These are phyloP conservation scores for Paecilomyces dactylethromorphus DNA, from an alignment of 2,329 filamentous ascomycete species.

Conservation along the genomic window DNA sequence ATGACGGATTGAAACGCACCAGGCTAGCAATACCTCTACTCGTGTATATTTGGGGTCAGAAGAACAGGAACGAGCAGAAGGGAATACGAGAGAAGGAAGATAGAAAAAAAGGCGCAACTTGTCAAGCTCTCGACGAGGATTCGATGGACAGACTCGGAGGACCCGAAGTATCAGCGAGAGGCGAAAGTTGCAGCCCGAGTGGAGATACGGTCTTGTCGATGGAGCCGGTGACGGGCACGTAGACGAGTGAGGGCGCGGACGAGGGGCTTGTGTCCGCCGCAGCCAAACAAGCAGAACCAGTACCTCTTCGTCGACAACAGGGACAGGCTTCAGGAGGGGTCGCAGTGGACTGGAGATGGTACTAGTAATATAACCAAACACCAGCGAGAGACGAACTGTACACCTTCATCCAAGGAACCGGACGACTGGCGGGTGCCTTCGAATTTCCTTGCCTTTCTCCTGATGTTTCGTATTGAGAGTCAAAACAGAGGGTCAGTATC, in stretches of 20 bases:
- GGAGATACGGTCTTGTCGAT: conserved; percentile 1
- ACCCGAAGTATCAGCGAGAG: conserved; percentile 1
- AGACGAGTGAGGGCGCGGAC: neutral
- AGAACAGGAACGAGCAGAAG: neutral
- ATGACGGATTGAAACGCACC: neutral
- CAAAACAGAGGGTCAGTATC: neutral
- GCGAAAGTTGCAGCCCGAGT: conserved; percentile 1
- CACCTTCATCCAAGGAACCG: neutral
- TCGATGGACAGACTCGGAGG: neutral
- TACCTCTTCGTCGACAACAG: neutral
- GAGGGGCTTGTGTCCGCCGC: neutral
- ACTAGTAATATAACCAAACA: neutral
- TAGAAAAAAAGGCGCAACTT: conserved; percentile 11
- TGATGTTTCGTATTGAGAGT: neutral
- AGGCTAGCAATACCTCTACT: neutral
- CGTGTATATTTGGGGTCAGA: neutral
- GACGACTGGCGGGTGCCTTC: neutral
- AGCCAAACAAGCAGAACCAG: neutral
- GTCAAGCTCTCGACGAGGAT: neutral
- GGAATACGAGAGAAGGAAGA: neutral
- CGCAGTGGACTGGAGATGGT: neutral
- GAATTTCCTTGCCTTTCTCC: neutral
- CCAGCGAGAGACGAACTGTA: neutral
- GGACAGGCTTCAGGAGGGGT: neutral
- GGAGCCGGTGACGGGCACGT: conserved; percentile 1